Evolutionary conservation across 2,329 filamentous ascomycete genomes (phyloP).

Genomic region (Colletotrichum tamarilloi): DNA sequence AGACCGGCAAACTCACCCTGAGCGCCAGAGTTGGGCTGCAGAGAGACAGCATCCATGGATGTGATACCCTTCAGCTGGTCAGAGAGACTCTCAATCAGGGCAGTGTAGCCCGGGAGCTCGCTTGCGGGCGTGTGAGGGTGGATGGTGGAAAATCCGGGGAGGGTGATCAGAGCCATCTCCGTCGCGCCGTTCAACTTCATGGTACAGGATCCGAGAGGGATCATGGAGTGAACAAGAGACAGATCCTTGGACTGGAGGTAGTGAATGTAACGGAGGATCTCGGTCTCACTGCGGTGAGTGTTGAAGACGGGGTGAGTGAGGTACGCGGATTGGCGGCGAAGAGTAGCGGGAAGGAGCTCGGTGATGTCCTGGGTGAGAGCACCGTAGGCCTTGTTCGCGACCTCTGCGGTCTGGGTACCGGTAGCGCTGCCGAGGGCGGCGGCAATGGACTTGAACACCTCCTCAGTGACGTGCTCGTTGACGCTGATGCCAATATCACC

Average conservation of each 20-base stretch:
- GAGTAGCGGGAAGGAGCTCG: slow-evolving; percentile 61
- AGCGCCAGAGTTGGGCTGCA: slow-evolving; percentile 95
- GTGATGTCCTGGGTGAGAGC: slow-evolving; percentile 48
- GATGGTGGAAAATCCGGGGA: slow-evolving; percentile 79
- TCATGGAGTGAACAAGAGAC: slow-evolving; percentile 96
- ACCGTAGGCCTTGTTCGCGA: slow-evolving; percentile 52
- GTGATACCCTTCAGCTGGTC: slow-evolving; percentile 84
- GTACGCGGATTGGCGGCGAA: slow-evolving; percentile 80
- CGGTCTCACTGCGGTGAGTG: slow-evolving; percentile 92
- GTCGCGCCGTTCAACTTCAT: slow-evolving; percentile 98
- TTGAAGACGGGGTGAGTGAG: slow-evolving; percentile 96
- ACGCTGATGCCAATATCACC: slow-evolving; percentile 78
- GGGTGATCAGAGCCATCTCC: slow-evolving; percentile 90
- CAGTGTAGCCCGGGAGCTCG: slow-evolving; percentile 74
- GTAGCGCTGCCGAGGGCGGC: slow-evolving; percentile 43
- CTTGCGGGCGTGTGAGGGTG: slow-evolving; percentile 81
- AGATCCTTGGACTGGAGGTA: slow-evolving; percentile 95
- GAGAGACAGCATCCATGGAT: slow-evolving; percentile 87
- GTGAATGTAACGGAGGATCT: slow-evolving; percentile 92
- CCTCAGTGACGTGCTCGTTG: slow-evolving; percentile 72
- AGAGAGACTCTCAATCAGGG: slow-evolving; percentile 79
- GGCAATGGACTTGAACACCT: slow-evolving; percentile 60
- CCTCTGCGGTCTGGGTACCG: slow-evolving; percentile 48
- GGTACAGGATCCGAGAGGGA: slow-evolving; percentile 94
- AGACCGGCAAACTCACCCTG: slow-evolving; percentile 96